Evolutionary conservation across 768 basidiomycete species (phyloP), one percentile per base, ranked within the genome.

Genomic region (Pleurotus sapidus): DNA sequence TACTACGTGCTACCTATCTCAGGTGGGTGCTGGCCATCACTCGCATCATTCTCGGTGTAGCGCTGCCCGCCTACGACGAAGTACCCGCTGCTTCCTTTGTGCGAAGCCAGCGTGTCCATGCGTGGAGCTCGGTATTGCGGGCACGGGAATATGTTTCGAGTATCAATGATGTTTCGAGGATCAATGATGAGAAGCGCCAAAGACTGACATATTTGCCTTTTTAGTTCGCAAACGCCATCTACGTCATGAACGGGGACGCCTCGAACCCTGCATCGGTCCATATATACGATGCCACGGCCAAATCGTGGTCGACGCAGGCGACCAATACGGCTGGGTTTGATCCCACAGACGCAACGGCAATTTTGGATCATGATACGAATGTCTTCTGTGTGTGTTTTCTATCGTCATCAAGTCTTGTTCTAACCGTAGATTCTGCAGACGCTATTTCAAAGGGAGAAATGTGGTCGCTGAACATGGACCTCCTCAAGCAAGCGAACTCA

Each of bases 311-410:
- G 3, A 88, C 81, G 2, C 95, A 98, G 67, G 61, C 75, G 2
- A 80, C 80, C 14, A 79, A 73, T 4, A 63, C 78, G 0, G 80
- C 78, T 37, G 70, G 70, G 54, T 87, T 89, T 62, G 85, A 94
- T 68, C 80, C 84, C 3, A 69, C 77, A 2, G 81, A 83, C 17
- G 88, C 86, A 64, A 78, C 75, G 24, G 82, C 89, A 24, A 86
- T 96, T 59, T 81, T 98, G 34, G 95, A 98, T 73, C 95, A 96
- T 61, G 95, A 98, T 70, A 98, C 95, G 49, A 95, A 96, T 60
- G 84, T 88, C 59, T 88, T 97, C 73, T 95, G 88, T 89, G 69
- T 27, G 46, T 49, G 14, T 37, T 46, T 9, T 34, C 4, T 54
- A 11, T 25, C 53, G 34, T 49, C 2, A 14, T 58, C 27, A 34